These are phyloP conservation scores for Cercospora brassicicola DNA, from an alignment of 2,329 filamentous ascomycete species.

Conservation along the genomic window DNA sequence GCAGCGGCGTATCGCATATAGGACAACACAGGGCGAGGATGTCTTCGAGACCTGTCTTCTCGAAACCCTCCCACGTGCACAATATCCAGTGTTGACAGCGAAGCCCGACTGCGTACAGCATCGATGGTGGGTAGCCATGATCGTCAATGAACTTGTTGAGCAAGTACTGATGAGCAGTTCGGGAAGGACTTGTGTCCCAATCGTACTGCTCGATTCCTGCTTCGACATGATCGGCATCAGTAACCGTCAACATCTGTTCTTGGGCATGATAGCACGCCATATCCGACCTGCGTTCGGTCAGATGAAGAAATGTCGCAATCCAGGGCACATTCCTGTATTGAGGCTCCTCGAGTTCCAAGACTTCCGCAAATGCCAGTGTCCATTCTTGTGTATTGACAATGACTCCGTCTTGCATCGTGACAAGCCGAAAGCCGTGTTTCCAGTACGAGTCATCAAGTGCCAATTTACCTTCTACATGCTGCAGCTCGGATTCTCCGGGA, in stretches of 20 bases:
- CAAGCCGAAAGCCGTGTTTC: neutral
- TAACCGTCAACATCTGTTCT: neutral
- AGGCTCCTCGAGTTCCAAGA: conserved; percentile 2
- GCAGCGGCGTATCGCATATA: neutral
- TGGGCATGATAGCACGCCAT: neutral
- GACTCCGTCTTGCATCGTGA: neutral
- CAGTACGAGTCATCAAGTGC: neutral
- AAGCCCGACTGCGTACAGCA: neutral
- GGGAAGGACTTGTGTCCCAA: neutral
- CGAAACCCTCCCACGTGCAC: neutral
- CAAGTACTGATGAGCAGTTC: neutral
- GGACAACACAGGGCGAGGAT: neutral
- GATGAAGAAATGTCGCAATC: neutral
- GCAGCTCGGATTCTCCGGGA: neutral
- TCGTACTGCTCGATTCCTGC: neutral
- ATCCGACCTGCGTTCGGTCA: neutral
- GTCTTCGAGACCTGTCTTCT: neutral
- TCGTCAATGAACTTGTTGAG: neutral
- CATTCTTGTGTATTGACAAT: neutral
- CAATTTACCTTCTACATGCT: neutral
- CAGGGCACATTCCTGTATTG: neutral
- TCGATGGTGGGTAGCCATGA: neutral
- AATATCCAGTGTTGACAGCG: neutral
- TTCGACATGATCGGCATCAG: neutral
- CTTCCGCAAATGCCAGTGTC: neutral